phyloP scores from a whole-genome alignment of 768 basidiomycete genomes.

The Cystobasidiopsis lactophilus region DNA sequence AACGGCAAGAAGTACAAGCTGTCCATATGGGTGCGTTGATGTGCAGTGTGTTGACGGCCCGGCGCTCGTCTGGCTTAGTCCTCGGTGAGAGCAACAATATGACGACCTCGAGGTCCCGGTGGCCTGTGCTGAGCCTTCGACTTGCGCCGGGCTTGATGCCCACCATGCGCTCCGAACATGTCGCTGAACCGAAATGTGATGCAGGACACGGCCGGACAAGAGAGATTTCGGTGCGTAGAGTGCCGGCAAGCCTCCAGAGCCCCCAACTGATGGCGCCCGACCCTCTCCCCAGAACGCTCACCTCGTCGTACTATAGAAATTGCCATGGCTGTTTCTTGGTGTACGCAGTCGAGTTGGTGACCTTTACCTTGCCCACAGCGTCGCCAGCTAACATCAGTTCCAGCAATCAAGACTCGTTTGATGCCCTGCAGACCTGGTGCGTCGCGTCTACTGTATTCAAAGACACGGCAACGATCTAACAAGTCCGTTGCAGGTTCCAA shows the following conservation, averaged over 20 bases:
- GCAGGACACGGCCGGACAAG: slow-evolving; percentile 92
- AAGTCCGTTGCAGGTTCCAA: too few relatives aligned
- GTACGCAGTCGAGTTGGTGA: slow-evolving; percentile 37
- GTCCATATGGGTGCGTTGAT: slow-evolving; percentile 72
- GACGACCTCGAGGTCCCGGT: not conserved
- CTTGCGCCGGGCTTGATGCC: too few relatives aligned
- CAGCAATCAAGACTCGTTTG: slow-evolving; percentile 49
- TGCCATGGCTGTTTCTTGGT: slow-evolving; percentile 35
- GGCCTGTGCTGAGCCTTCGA: too few relatives aligned
- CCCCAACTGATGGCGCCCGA: not conserved
- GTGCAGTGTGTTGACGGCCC: not conserved
- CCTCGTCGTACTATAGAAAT: slow-evolving; percentile 73
- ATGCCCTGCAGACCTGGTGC: slow-evolving; percentile 70
- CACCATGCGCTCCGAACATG: not conserved
- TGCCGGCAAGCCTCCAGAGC: not conserved
- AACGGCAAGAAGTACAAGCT: slow-evolving; percentile 38
- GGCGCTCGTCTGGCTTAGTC: too few relatives aligned
- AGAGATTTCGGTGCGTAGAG: slow-evolving; percentile 44
- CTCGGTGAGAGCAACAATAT: too few relatives aligned
- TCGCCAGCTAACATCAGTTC: not conserved
- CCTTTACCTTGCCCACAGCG: not conserved
- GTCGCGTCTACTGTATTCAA: too few relatives aligned
- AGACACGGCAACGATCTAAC: too few relatives aligned
- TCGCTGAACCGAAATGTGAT: not conserved
- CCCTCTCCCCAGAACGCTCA: slow-evolving; percentile 37